Evolutionary conservation across 2,329 filamentous ascomycete species (phyloP).

Genomic region (Talaromyces islandicus): DNA sequence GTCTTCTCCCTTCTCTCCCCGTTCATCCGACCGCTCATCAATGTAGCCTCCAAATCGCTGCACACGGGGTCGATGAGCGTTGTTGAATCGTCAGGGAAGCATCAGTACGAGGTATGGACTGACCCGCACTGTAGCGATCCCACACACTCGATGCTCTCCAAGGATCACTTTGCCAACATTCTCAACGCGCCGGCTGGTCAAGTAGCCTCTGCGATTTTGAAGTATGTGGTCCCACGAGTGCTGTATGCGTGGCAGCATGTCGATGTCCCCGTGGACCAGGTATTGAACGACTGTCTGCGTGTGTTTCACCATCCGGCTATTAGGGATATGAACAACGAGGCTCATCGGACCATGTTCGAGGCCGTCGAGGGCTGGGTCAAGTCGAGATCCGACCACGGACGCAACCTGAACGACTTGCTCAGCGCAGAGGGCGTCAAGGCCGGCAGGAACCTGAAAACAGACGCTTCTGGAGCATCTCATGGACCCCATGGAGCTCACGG

Average conservation of each 20-base stretch:
- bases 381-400: constrained; percentile 58
- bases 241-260: constrained; percentile 92
- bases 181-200: constrained; percentile 72
- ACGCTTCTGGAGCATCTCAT: constrained; percentile 14
- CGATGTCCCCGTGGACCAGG: constrained; percentile 73
- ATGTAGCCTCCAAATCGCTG: constrained; percentile 72
- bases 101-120: constrained; percentile 75
- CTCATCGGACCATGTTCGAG: constrained; percentile 83
- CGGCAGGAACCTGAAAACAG: constrained; percentile 67
- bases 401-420: constrained; percentile 67
- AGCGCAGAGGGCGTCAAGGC: constrained; percentile 75
- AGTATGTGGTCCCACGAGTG: constrained; percentile 81
- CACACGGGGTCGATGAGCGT: constrained; percentile 78
- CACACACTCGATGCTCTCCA: constrained; percentile 76
- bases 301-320: constrained; percentile 89
- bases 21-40: constrained; percentile 87
- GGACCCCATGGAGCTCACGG: constrained; percentile 19
- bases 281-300: constrained; percentile 71
- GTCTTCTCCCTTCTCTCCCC: constrained; percentile 85
- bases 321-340: constrained; percentile 67
- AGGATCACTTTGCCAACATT: constrained; percentile 77
- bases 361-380: constrained; percentile 78
- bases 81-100: constrained; percentile 61
- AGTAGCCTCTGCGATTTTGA: constrained; percentile 67
- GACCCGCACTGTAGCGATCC: constrained; percentile 69